These are phyloP conservation scores for Boletellus sp. DNA, from an alignment of 768 basidiomycete species.

Conservation along the genomic window DNA sequence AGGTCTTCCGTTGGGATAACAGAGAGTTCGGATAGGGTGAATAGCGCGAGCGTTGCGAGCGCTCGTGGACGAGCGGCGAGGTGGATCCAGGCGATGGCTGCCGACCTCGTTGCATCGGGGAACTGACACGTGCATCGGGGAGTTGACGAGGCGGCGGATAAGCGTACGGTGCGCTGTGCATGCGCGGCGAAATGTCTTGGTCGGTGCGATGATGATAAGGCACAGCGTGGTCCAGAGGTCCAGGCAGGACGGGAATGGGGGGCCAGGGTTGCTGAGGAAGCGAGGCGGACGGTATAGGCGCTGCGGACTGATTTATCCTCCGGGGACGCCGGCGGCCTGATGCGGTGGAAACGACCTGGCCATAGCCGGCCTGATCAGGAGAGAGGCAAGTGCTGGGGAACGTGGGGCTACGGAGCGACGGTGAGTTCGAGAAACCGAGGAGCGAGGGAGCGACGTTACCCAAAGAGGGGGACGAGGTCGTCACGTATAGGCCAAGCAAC, in stretches of 20 bases:
- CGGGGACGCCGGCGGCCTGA: conserved; percentile 60
- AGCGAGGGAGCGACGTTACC: conserved; percentile 43
- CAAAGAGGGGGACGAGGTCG: conserved; percentile 83
- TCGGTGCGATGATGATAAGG: conserved; percentile 27
- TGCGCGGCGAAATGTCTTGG: conserved; percentile 23
- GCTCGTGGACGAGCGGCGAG: conserved; percentile 25
- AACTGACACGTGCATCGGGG: conserved; percentile 26
- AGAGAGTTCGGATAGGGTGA: conserved; percentile 43
- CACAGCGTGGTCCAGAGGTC: conserved; percentile 19
- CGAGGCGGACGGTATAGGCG: conserved; percentile 30
- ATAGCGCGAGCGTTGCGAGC: conserved; percentile 33
- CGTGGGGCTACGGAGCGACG: conserved; percentile 53
- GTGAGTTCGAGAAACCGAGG: conserved; percentile 12
- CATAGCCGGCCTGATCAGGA: conserved; percentile 83
- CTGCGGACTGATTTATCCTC: conserved; percentile 43
- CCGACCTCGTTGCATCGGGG: conserved; percentile 31
- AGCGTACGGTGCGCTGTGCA: conserved; percentile 27
- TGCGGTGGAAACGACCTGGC: conserved; percentile 68
- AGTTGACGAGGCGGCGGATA: conserved; percentile 29
- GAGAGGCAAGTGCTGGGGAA: conserved; percentile 82
- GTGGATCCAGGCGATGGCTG: conserved; percentile 24
- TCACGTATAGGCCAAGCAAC: conserved; percentile 88
- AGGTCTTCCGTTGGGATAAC: conserved; percentile 22
- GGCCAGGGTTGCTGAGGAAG: conserved; percentile 44
- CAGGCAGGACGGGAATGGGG: conserved; percentile 37